Evolutionary conservation across 306 rosid species (phyloP).

Genomic region (Dalbergia cochinchinensis): DNA sequence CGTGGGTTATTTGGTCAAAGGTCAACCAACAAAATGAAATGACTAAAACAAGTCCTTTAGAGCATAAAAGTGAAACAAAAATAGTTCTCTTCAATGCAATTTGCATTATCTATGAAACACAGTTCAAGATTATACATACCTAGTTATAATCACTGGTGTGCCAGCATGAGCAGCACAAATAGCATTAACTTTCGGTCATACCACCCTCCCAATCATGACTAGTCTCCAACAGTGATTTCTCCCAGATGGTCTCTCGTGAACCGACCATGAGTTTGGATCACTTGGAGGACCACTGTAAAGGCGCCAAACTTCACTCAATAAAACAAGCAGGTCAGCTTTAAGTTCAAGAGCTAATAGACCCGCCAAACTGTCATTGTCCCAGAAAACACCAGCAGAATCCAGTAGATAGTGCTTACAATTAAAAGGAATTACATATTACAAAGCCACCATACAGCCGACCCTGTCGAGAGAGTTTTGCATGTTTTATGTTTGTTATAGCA

Average conservation of each 20-base stretch:
- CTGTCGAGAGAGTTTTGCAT: not conserved
- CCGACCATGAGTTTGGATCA: conserved; percentile 84
- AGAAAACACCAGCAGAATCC: conserved; percentile 96
- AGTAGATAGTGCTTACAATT: conserved; percentile 56
- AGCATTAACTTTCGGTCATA: conserved; percentile 94
- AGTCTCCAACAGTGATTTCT: conserved; percentile 92
- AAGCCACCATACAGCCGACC: conserved; percentile 18
- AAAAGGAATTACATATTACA: conserved; percentile 34
- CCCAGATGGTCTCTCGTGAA: conserved; percentile 84
- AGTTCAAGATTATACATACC: conserved; percentile 57
- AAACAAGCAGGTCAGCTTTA: conserved; percentile 92
- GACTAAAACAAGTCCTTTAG: not conserved
- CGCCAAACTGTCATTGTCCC: conserved; percentile 99
- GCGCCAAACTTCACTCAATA: conserved; percentile 95
- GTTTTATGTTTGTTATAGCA: not conserved
- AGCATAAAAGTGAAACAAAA: conserved; percentile 2
- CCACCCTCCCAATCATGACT: conserved; percentile 98
- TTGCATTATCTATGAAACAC: conserved; percentile 1
- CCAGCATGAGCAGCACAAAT: conserved; percentile 79
- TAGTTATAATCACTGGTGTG: conserved; percentile 88
- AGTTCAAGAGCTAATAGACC: conserved; percentile 86
- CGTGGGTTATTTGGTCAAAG: not conserved
- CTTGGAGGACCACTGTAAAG: conserved; percentile 92
- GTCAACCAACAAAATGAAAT: conserved; percentile 15
- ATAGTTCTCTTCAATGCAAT: not conserved